Evolutionary conservation across 371 early-diverging fungal species (phyloP).

Genomic region (Mortierella sp.): DNA sequence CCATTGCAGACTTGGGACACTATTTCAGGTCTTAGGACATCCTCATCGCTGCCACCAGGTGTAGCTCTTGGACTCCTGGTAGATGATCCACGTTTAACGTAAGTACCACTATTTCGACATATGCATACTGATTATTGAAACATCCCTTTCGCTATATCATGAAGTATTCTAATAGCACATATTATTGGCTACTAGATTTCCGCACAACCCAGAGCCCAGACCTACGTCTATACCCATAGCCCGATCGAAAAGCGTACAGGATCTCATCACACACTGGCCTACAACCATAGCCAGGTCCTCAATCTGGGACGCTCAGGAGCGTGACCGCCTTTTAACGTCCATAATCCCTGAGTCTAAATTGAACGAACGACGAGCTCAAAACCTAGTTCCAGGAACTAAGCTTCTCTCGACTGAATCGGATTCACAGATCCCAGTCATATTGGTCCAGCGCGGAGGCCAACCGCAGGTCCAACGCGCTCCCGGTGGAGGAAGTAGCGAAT

Average conservation of each 20-base stretch:
- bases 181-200: slow-evolving; percentile 65
- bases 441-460: slow-evolving; percentile 78
- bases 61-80: slow-evolving; percentile 75
- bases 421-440: slow-evolving; percentile 79
- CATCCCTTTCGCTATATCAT: not conserved
- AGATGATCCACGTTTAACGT: slow-evolving; percentile 82
- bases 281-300: slow-evolving; percentile 61
- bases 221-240: slow-evolving; percentile 51
- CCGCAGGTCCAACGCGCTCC: slow-evolving; percentile 33
- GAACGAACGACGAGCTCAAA: slow-evolving; percentile 74
- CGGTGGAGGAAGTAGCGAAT: slow-evolving; percentile 58
- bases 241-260: slow-evolving; percentile 37
- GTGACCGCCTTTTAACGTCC: slow-evolving; percentile 57
- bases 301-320: slow-evolving; percentile 72
- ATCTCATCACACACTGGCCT: slow-evolving; percentile 73
- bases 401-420: slow-evolving; percentile 68
- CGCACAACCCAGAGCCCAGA: slow-evolving; percentile 76
- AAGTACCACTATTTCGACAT: slow-evolving; percentile 12
- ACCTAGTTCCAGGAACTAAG: slow-evolving; percentile 80
- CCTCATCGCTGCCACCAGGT: slow-evolving; percentile 78
- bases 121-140: not conserved
- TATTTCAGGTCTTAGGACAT: slow-evolving; percentile 64
- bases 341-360: slow-evolving; percentile 74
- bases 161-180: not conserved
- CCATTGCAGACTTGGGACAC: slow-evolving; percentile 61